Evolutionary conservation across 2,329 filamentous ascomycete genomes (phyloP).

Genomic region (Pseudocercospora pini-densiflorae): DNA sequence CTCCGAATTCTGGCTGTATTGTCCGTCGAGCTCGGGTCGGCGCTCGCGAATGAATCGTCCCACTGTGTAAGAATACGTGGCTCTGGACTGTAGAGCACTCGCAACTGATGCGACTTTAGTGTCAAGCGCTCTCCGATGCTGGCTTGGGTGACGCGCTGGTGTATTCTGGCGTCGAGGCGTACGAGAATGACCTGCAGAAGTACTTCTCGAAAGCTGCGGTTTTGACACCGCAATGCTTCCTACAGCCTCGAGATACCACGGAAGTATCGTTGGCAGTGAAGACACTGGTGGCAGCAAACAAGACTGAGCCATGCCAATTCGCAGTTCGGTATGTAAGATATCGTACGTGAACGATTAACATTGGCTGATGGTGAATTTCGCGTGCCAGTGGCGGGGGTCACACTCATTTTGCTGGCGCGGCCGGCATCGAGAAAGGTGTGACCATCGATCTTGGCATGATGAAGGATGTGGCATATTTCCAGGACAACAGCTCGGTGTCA

Average conservation of each 20-base stretch:
- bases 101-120: not conserved
- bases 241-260: conserved; percentile 13
- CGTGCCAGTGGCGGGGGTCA: conserved; percentile 10
- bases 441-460: conserved; percentile 53
- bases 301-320: conserved; percentile 26
- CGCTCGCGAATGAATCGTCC: not conserved
- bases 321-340: conserved; percentile 21
- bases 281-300: conserved; percentile 22
- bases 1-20: not conserved
- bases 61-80: not conserved
- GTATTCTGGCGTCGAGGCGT: conserved; percentile 4
- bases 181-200: conserved; percentile 13
- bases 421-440: conserved; percentile 30
- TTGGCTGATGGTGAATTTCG: not conserved
- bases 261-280: conserved; percentile 18
- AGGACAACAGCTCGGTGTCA: conserved; percentile 43
- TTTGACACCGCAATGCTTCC: conserved; percentile 21
- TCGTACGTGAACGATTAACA: not conserved
- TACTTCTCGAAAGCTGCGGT: conserved; percentile 23
- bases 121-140: conserved; percentile 13
- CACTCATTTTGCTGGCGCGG: conserved; percentile 13
- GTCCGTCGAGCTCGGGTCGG: not conserved
- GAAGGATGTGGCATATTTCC: conserved; percentile 41
- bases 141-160: conserved; percentile 6
- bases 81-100: not conserved